These are phyloP conservation scores for Fibroporia radiculosa DNA, from an alignment of 768 basidiomycete genomes.

Conservation along the genomic window DNA sequence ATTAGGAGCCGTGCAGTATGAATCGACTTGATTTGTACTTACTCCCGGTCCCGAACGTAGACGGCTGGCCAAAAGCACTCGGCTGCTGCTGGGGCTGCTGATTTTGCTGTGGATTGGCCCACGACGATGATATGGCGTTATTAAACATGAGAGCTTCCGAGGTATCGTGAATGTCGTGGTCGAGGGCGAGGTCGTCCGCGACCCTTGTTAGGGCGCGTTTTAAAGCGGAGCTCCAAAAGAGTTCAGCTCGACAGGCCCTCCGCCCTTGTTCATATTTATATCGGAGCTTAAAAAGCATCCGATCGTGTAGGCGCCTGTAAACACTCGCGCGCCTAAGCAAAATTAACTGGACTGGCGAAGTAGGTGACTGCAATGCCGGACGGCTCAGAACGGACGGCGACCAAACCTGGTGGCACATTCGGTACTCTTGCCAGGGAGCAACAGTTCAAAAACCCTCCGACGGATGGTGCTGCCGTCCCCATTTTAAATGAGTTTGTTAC, in stretches of 20 bases:
- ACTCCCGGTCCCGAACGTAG: constrained; percentile 53
- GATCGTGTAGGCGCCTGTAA: background rate
- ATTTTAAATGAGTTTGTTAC: constrained; percentile 89
- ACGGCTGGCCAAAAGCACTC: constrained; percentile 64
- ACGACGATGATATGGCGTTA: constrained; percentile 46
- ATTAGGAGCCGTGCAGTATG: constrained; percentile 15
- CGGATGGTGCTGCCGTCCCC: constrained; percentile 58
- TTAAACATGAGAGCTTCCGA: constrained; percentile 45
- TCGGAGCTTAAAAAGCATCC: background rate
- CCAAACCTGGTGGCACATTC: constrained; percentile 50
- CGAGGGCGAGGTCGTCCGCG: constrained; percentile 8
- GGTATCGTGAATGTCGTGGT: constrained; percentile 8
- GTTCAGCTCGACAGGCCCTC: background rate
- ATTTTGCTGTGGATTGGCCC: constrained; percentile 61
- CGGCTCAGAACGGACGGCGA: constrained; percentile 26
- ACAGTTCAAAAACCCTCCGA: constrained; percentile 68
- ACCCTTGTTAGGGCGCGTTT: constrained; percentile 2
- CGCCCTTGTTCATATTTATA: too few species aligned
- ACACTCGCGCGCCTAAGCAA: background rate
- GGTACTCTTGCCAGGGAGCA: constrained; percentile 76
- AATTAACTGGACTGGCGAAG: background rate
- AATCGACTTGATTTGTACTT: constrained; percentile 43
- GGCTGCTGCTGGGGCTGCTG: constrained; percentile 46
- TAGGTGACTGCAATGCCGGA: constrained; percentile 40
- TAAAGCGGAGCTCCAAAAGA: constrained; percentile 12